Base-by-base conservation (phyloP, 2,329 filamentous ascomycete genomes). In the Hypoxylon sp. region DNA sequence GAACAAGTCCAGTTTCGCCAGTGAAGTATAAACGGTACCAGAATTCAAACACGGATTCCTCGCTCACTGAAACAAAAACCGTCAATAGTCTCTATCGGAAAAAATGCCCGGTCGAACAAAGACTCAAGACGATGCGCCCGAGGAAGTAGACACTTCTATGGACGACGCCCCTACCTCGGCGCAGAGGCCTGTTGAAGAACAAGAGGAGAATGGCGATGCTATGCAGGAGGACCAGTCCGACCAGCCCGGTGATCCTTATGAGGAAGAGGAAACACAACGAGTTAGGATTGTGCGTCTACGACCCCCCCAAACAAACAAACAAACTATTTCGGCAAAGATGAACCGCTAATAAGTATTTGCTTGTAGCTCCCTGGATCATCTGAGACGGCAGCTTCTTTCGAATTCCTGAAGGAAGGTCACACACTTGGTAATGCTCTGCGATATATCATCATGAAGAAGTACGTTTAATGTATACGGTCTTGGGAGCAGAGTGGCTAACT, bases 401-500 rank as follows among this genome's bases (percentile, higher is more conserved):
- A 98, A 79, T 97, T 99, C 76, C 89, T 92, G 67, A 91, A 93
- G 50, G 96, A 99, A 83, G 94, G 97, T 47, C 96, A 99, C 81
- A 99, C 96, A 0, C 85, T 99, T 57, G 96, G 96, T 29, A 99
- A 99, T 81, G 94, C 94, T 9, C 83, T 99, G 74, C 88, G 96
- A 77, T 98, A 94, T 79, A 92, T 98, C 70, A 97, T 99, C 76
- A 98, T 97, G 93, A 98, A 98, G 83, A 99, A 99, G 95, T 98
- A 84, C 72, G 89, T 78, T 51, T 31, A 10, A n/a, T 44, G 47
- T 17, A n/a, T 10, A 56, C 6, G 44, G 6, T 44, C 19, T 26
- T 44, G n/a, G 51, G 37, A 3, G 47, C 31, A 22, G 9, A 33
- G 39, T 73, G 44, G 73, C 71, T 57, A 37, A n/a, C 55, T 50